These are phyloP conservation scores for Passalora sequoiae DNA, from an alignment of 2,329 filamentous ascomycete species.

Conservation along the genomic window DNA sequence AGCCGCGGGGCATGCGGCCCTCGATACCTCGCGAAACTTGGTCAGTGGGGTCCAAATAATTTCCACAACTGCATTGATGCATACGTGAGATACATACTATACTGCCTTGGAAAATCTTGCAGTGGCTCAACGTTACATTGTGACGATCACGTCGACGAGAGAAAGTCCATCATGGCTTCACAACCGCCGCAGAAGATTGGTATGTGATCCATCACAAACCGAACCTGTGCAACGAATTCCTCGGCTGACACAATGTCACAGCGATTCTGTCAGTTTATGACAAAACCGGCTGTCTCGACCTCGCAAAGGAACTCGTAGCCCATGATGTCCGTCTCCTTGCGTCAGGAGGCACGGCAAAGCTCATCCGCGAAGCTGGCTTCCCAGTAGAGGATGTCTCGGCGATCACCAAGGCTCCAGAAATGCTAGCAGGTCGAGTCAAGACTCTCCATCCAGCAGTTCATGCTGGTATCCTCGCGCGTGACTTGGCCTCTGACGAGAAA, in stretches of 20 bases:
- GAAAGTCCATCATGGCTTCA: background rate
- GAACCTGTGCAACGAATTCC: background rate
- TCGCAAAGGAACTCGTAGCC: conserved; percentile 84
- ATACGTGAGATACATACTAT: no score
- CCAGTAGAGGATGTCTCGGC: conserved; percentile 95
- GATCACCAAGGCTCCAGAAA: conserved; percentile 91
- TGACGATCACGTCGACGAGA: no score
- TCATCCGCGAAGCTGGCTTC: conserved; percentile 95
- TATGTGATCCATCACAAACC: background rate
- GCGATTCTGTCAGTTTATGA: conserved; percentile 98
- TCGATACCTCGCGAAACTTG: no score
- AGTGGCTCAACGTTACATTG: no score
- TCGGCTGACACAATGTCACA: conserved; percentile 17
- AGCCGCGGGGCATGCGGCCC: no score
- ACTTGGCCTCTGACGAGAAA: conserved; percentile 93
- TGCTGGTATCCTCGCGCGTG: conserved; percentile 81
- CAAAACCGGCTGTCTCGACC: conserved; percentile 91
- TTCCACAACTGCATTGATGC: no score
- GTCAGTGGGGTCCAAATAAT: no score
- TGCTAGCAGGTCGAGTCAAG: conserved; percentile 89
- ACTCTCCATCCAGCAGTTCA: conserved; percentile 81
- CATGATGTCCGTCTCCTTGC: conserved; percentile 89
- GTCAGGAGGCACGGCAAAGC: conserved; percentile 88
- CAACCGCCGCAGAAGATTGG: background rate
- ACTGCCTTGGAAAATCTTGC: no score